Evolutionary conservation across 2,329 filamentous ascomycete species (phyloP).

Genomic region (Colletotrichum endophyticum): DNA sequence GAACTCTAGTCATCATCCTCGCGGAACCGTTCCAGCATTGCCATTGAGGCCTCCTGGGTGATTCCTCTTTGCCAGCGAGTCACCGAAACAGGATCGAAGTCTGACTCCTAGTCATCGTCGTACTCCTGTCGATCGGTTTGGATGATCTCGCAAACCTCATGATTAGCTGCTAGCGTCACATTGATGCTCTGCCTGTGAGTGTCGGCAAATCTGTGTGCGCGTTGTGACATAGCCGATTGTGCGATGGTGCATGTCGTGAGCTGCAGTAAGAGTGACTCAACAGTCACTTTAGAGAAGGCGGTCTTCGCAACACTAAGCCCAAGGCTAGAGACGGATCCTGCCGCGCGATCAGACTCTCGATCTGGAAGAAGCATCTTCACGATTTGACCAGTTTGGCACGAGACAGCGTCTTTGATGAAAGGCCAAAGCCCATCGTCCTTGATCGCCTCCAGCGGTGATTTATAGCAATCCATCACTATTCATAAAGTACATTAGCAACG

Average conservation of each 20-base stretch:
- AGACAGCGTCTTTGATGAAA: neutral
- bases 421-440: neutral
- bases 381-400: neutral
- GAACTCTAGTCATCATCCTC: neutral
- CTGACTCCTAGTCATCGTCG: neutral
- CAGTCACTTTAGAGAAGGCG: neutral
- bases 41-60: neutral
- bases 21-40: neutral
- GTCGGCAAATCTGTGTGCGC: neutral
- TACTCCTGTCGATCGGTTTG: neutral
- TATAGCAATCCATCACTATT: neutral
- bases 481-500: neutral
- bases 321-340: neutral
- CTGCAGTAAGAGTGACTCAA: neutral
- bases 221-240: neutral
- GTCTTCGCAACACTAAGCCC: neutral
- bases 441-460: neutral
- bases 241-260: neutral
- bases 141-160: neutral
- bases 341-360: neutral
- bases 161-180: neutral
- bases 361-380: neutral
- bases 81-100: neutral
- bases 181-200: neutral
- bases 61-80: neutral